Evolutionary conservation across 2,329 filamentous ascomycete genomes (phyloP).

Genomic region (Dactylellina cionopaga): DNA sequence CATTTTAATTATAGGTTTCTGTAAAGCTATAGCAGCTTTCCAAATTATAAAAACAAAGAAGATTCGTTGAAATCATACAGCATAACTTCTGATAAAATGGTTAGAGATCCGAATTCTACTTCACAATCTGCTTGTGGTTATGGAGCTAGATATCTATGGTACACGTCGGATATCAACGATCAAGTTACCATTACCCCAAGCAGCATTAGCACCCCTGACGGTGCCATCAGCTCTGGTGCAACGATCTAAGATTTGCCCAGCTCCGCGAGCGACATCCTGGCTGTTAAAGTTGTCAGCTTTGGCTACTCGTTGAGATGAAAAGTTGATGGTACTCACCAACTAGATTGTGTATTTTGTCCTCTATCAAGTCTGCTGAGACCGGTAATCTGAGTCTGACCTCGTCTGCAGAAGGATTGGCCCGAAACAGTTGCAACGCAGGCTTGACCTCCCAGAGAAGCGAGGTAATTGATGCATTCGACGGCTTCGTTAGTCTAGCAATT

Average conservation of each 20-base stretch:
- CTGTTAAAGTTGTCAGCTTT: neutral
- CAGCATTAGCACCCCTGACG: constrained; percentile 20
- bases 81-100: no score
- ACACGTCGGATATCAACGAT: constrained; percentile 21
- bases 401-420: constrained; percentile 24
- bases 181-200: constrained; percentile 24
- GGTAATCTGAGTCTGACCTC: constrained; percentile 21
- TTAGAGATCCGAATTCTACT: no score
- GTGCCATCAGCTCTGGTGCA: constrained; percentile 29
- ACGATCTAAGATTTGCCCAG: constrained; percentile 19
- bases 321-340: constrained; percentile 10
- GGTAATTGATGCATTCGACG: constrained; percentile 22
- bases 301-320: neutral
- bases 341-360: neutral
- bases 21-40: no score
- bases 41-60: no score
- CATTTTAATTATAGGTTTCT: no score
- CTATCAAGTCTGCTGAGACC: constrained; percentile 4
- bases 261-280: constrained; percentile 24
- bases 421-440: constrained; percentile 22
- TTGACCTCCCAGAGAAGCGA: constrained; percentile 15
- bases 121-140: no score
- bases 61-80: no score
- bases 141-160: constrained; percentile 5
- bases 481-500: constrained; percentile 15